Conservation (phyloP, 1,139 yeast species). For the Protomyces gravidus region DNA sequence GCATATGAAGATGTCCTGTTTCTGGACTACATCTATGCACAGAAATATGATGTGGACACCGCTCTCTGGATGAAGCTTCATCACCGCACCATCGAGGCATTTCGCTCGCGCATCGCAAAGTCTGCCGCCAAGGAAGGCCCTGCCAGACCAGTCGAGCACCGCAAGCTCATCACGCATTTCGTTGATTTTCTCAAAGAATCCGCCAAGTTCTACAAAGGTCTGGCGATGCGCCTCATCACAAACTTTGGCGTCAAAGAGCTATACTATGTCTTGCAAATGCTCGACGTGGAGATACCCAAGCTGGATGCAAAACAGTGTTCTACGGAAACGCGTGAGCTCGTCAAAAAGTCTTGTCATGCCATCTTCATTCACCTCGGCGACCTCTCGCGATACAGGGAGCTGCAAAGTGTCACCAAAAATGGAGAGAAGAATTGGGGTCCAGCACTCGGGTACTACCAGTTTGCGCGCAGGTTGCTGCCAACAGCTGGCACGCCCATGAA, state of each 20-base stretch:
- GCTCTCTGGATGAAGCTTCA: conserved; percentile 32
- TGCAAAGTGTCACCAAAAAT: conserved; percentile 27
- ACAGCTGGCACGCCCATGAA: conserved; percentile 34
- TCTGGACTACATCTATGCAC: conserved; percentile 30
- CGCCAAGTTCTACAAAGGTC: conserved; percentile 30
- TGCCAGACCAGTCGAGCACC: conserved; percentile 30
- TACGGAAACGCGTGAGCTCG: conserved; percentile 12
- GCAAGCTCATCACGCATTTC: conserved; percentile 31
- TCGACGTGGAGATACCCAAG: conserved; percentile 22
- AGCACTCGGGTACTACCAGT: conserved; percentile 32
- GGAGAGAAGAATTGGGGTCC: conserved; percentile 33
- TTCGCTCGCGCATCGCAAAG: conserved; percentile 30
- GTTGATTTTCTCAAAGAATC: conserved; percentile 32
- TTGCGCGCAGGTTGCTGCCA: conserved; percentile 34
- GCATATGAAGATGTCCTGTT: conserved; percentile 27
- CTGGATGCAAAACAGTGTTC: background rate
- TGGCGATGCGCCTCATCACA: conserved; percentile 28
- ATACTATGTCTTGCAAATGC: conserved; percentile 25
- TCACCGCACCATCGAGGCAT: conserved; percentile 32
- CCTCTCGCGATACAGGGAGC: conserved; percentile 35
- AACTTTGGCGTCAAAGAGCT: conserved; percentile 30
- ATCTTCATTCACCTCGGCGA: conserved; percentile 34
- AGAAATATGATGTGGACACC: conserved; percentile 30
- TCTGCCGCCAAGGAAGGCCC: conserved; percentile 14
- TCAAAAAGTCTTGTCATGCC: conserved; percentile 31